Evolutionary conservation across 305 asterid species (phyloP).

Genomic region (Fraxinus dipetala): DNA sequence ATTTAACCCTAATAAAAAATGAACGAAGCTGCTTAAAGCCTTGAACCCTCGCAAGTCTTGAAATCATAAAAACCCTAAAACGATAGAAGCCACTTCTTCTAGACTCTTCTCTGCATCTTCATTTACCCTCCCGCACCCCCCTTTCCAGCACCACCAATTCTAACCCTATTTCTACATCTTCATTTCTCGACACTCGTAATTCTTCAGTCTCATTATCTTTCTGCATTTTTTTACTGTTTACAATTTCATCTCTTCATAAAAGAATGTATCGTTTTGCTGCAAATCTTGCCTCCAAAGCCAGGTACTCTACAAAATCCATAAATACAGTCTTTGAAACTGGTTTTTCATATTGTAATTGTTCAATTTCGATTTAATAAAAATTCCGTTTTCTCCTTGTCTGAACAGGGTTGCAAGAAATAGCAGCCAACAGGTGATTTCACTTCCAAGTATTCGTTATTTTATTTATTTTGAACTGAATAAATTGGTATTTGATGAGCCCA

Average conservation of each 20-base stretch:
- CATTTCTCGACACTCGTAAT: background rate
- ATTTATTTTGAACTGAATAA: background rate
- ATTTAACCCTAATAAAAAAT: background rate
- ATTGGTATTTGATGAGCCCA: background rate
- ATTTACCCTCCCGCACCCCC: background rate
- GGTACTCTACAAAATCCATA: too few relatives aligned
- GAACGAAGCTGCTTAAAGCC: background rate
- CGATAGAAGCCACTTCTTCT: conserved; percentile 34
- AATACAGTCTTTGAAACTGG: too few relatives aligned
- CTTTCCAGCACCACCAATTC: background rate
- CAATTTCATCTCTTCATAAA: too few relatives aligned
- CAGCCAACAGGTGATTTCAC: conserved; percentile 29
- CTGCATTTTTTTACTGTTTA: too few relatives aligned
- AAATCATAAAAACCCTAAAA: conserved; percentile 23
- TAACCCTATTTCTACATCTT: background rate
- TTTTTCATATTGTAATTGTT: background rate
- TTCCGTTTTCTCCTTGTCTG: background rate
- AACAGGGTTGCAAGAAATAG: conserved; percentile 36
- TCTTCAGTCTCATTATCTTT: background rate
- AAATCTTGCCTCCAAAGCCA: too few relatives aligned
- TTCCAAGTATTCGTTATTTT: background rate
- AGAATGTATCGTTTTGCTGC: too few relatives aligned
- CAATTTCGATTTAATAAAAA: background rate
- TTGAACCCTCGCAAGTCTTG: background rate
- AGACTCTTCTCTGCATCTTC: conserved; percentile 30